Conservation (phyloP, 345 rosid species). For the Erodium maritimum region DNA sequence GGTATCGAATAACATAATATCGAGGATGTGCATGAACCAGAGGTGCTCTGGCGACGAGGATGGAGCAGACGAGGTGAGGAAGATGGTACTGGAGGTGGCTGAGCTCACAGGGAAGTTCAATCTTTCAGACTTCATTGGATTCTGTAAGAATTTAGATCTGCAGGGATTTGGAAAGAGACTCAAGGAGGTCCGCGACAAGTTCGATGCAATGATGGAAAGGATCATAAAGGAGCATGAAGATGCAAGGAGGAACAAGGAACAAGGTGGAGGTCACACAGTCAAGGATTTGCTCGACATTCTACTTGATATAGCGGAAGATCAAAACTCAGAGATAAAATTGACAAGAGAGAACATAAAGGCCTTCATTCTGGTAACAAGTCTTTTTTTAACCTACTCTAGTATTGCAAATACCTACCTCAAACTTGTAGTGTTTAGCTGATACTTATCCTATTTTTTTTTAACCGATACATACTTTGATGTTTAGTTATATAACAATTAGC, state of each 20-base stretch:
- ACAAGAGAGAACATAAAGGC: constrained; percentile 44
- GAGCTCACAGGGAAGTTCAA: constrained; percentile 36
- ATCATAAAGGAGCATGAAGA: constrained; percentile 36
- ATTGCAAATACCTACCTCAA: too few relatives aligned
- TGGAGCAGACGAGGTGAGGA: constrained; percentile 32
- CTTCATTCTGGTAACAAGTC: constrained; percentile 31
- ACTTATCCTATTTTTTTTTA: too few relatives aligned
- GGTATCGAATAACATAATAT: constrained; percentile 25
- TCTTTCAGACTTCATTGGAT: constrained; percentile 41
- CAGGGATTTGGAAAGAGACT: constrained; percentile 31
- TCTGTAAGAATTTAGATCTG: constrained; percentile 43
- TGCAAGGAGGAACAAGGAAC: constrained; percentile 19
- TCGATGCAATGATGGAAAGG: constrained; percentile 29
- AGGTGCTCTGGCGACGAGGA: constrained; percentile 26
- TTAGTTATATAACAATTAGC: too few relatives aligned
- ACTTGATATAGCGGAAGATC: constrained; percentile 32
- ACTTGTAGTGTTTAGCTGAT: too few relatives aligned
- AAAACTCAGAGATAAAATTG: constrained; percentile 29
- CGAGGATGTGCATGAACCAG: constrained; percentile 34
- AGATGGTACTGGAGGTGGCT: constrained; percentile 23
- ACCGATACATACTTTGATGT: too few relatives aligned
- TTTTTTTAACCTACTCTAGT: not conserved
- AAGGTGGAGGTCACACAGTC: constrained; percentile 2
- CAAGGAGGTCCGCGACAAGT: constrained; percentile 22
- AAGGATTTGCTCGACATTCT: constrained; percentile 39